phyloP scores from a whole-genome alignment of 2,329 filamentous ascomycete genomes.

The Moelleriella libera region DNA sequence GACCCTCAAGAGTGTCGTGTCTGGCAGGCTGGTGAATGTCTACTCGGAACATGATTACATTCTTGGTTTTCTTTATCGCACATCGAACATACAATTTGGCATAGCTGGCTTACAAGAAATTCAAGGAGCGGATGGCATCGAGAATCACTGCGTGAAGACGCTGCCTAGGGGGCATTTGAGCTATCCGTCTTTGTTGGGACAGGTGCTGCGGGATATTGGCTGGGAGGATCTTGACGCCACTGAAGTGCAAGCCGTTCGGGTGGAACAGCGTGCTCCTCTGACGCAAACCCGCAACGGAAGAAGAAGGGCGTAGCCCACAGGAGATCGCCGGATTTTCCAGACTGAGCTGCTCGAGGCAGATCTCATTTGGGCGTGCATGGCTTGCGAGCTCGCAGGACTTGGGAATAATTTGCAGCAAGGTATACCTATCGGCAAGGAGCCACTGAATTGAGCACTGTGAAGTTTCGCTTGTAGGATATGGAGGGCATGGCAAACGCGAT shows the following conservation, averaged over 20 bases:
- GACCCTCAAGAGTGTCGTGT: conserved; percentile 62
- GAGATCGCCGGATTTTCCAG: neutral
- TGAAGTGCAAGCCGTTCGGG: conserved; percentile 9
- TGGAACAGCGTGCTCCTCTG: conserved; percentile 7
- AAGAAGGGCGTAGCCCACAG: neutral
- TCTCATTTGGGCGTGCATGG: neutral
- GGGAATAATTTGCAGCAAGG: neutral
- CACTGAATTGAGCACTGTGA: too few species aligned
- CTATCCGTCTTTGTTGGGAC: conserved; percentile 54
- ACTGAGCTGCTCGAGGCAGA: neutral
- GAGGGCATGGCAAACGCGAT: too few species aligned
- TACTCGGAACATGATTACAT: conserved; percentile 81
- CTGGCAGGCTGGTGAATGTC: conserved; percentile 78
- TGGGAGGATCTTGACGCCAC: conserved; percentile 48
- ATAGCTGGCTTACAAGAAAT: conserved; percentile 72
- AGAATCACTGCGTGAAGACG: conserved; percentile 54
- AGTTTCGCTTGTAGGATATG: too few species aligned
- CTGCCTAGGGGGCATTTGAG: conserved; percentile 55
- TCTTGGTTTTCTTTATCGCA: conserved; percentile 76
- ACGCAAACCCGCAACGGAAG: conserved; percentile 1
- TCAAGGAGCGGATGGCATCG: conserved; percentile 47
- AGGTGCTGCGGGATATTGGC: conserved; percentile 50
- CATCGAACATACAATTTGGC: conserved; percentile 66
- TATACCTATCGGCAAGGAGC: too few species aligned
- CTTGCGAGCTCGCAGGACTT: neutral